Evolutionary conservation across 495 filamentous ascomycete genomes (phyloP).

Genomic region (Aspergillus cristatus): DNA sequence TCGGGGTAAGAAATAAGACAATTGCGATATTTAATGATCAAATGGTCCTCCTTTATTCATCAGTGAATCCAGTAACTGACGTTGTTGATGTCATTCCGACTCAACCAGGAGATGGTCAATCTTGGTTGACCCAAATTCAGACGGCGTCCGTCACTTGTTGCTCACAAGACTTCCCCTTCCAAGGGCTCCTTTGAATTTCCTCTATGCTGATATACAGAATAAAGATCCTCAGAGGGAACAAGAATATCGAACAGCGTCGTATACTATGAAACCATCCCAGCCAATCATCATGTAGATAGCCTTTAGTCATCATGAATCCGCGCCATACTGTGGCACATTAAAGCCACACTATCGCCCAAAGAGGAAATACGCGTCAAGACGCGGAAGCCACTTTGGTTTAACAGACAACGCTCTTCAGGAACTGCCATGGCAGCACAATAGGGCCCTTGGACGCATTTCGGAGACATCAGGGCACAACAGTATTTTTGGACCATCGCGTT

Average conservation of each 20-base stretch:
- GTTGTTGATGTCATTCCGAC: background rate
- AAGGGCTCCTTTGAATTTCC: too few relatives aligned
- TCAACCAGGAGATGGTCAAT: too few relatives aligned
- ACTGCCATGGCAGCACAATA: background rate
- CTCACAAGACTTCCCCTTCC: too few relatives aligned
- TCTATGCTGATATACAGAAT: too few relatives aligned
- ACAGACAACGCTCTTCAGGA: background rate
- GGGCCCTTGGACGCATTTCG: background rate
- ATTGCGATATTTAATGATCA: background rate
- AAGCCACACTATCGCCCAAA: slow-evolving; percentile 3
- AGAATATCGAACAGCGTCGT: background rate
- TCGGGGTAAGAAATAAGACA: too few relatives aligned
- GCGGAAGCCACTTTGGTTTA: background rate
- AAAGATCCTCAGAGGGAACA: too few relatives aligned
- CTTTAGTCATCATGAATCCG: background rate
- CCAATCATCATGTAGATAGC: too few relatives aligned
- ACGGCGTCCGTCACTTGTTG: too few relatives aligned
- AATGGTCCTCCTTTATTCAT: background rate
- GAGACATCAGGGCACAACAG: background rate
- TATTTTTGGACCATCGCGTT: background rate
- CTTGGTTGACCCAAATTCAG: background rate
- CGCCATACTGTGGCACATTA: background rate
- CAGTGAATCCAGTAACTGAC: background rate
- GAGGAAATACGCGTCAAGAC: slow-evolving; percentile 6
- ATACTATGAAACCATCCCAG: background rate